phyloP scores from a whole-genome alignment of 257 asterid species.

The Ehretia macrophylla region DNA sequence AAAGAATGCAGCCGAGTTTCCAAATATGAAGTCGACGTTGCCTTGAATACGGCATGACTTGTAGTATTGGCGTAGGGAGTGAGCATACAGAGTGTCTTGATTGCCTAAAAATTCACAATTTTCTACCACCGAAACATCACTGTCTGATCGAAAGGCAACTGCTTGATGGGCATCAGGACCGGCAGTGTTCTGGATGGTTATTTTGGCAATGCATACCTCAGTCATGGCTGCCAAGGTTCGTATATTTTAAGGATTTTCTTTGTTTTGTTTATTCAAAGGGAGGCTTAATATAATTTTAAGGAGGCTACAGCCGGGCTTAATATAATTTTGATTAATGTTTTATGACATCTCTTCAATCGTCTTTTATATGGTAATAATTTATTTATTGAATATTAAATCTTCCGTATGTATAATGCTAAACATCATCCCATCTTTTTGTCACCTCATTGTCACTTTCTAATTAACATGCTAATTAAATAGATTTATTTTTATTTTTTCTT shows the following conservation, averaged over 20 bases:
- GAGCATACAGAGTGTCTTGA: constrained; percentile 54
- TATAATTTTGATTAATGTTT: too few relatives aligned
- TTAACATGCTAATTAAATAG: too few relatives aligned
- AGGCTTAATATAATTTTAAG: too few relatives aligned
- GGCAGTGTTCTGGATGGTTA: constrained; percentile 11
- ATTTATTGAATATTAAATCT: too few relatives aligned
- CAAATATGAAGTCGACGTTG: constrained; percentile 54
- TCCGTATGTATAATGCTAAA: too few relatives aligned
- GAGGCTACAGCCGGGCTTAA: too few relatives aligned
- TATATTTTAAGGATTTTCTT: not conserved
- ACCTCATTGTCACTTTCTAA: too few relatives aligned
- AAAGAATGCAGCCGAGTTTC: constrained; percentile 46
- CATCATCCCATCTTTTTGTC: too few relatives aligned
- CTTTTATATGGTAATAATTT: too few relatives aligned
- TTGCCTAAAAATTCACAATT: constrained; percentile 51
- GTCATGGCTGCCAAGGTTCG: constrained; percentile 3
- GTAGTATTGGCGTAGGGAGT: constrained; percentile 52
- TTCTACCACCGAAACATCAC: constrained; percentile 39
- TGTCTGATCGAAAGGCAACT: constrained; percentile 51
- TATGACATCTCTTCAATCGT: too few relatives aligned
- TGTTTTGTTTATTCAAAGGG: too few relatives aligned
- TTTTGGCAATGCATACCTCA: constrained; percentile 1
- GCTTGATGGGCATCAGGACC: constrained; percentile 49
- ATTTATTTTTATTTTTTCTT: too few relatives aligned
- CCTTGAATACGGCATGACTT: constrained; percentile 47